Base-by-base conservation (phyloP, 2,329 filamentous ascomycete genomes). In the Nigrospora sphaerica region DNA sequence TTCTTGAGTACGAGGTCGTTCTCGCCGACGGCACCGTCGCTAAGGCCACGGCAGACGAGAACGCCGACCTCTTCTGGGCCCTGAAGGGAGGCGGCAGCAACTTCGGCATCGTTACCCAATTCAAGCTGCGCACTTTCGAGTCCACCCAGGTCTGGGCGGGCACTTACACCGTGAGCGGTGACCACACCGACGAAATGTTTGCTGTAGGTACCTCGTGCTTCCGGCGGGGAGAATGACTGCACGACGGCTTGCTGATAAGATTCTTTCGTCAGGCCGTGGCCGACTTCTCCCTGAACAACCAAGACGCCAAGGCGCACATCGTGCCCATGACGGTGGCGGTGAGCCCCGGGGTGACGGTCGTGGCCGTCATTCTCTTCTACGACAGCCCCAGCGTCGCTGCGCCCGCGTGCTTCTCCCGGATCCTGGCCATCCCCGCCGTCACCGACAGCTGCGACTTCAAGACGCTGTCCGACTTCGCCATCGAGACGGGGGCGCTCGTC, bases 321-420 rank as follows among this genome's bases (percentile, higher is more conserved):
- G 53, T 58, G 14, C 56, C 56, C 17, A 49, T 52, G 38, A 45
- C 54, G 14, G 48, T 57, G 19, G 48, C 46, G 19, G 57, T 55
- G 10, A 51, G 56, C 39, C 42, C 49, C 32, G 33, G 46, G 35
- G 49, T 50, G 6, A 55, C 57, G 40, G 42, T 65, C n/a, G 62
- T 55, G 12, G 60, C 62, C 9, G 62, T 60, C 19, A 65, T 66
- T 41, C 55, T 67, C 12, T 67, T 66, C 58, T 66, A 67, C 48
- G 64, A 66, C 49, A 63, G 60, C 46, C 51, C 59, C 28, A 57
- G 51, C 18, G 46, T 50, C 33, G 51, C 56, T 44, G 60, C 57
- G 49, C 63, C 63, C 2, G 57, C 58, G 3, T 61, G 57, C 39
- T 62, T 67, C 52, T 59, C 60, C 50, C 55, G 58, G 11, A 66